Base-by-base conservation (phyloP, 1,284 basidiomycete species). In the Sutorius eximius region DNA sequence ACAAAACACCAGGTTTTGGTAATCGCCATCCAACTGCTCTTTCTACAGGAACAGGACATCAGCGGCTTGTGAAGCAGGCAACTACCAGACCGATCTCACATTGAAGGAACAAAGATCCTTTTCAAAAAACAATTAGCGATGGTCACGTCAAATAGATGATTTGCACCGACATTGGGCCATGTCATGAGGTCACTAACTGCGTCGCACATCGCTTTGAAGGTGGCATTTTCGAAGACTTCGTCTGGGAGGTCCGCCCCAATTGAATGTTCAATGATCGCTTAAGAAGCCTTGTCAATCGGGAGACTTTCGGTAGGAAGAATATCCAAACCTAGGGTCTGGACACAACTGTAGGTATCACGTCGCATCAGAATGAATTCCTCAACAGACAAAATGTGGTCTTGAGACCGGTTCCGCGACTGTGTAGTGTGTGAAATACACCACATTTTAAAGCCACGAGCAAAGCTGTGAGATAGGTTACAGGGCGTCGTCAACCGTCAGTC, bases 21-120 rank as follows among this genome's bases (percentile, higher is more conserved):
- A 78, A 59, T 80, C 78, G 29, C 74, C 75, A 52, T 79, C 77
- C 7, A 75, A 71, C 57, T 80, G 78, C 57, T 80, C 78, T 67
- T 79, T 79, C 77, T 79, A 60, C 49, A 52, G 20, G 36, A 49
- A 45, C 27, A 40, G 10, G 33, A 52, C 45, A 36, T 56, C 44
- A 58, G 49, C 29, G 38, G 49, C 45, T 32, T 27, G 42, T 24
- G 34, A 50, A 55, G 24, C 22, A 24, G 22, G 22, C 22, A 40
- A 50, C 55, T 40, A 11, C 34, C 5, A 4, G 45, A 58, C 22
- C 41, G 24, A 48, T 54, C 75, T 59, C 63, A 77, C 75, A 56
- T 78, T 77, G 59, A 78, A 79, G 6, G 76, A 78, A 52, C 77
- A 79, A 16, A 79, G 69, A 58, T 79, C 77, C 77, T 76, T 29